Conservation (phyloP, 495 filamentous ascomycete species). For the Xylaria nigripes region DNA sequence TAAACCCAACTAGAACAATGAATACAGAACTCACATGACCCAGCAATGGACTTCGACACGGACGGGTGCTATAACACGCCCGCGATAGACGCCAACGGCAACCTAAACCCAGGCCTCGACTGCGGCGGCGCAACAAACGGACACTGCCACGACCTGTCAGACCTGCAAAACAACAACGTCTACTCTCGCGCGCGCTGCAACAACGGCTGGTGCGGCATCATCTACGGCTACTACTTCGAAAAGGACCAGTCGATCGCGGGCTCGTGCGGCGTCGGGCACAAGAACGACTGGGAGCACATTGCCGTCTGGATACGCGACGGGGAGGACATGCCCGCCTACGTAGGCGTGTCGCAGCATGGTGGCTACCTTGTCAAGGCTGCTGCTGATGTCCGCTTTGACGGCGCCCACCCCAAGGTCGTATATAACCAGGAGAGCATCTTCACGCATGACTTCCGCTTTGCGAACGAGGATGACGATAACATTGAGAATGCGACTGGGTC, state of each 20-base stretch:
- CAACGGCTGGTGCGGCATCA: conserved; percentile 22
- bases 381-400: conserved; percentile 12
- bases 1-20: not conserved
- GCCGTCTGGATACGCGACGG: conserved; percentile 17
- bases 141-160: conserved; percentile 14
- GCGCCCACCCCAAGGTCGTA: conserved; percentile 22
- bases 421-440: conserved; percentile 24
- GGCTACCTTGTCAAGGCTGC: conserved; percentile 9
- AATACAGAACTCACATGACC: not conserved
- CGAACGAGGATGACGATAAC: conserved; percentile 13
- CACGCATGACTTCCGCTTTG: conserved; percentile 26
- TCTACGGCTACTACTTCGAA: conserved; percentile 29
- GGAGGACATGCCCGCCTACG: conserved; percentile 10
- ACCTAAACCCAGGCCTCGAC: conserved; percentile 8
- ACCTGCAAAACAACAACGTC: conserved; percentile 24
- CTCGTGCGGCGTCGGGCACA: conserved; percentile 14
- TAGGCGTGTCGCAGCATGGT: conserved; percentile 17
- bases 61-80: conserved; percentile 28
- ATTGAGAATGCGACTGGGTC: conserved; percentile 11
- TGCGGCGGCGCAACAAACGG: conserved; percentile 3
- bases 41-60: conserved; percentile 27
- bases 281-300: conserved; percentile 29
- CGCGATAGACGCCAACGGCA: conserved; percentile 20
- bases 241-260: conserved; percentile 13
- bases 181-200: conserved; percentile 26